Evolutionary conservation across 208 protist species (phyloP), one percentile per base, ranked within the genome.

Genomic region (Leishmania amazonensis): DNA sequence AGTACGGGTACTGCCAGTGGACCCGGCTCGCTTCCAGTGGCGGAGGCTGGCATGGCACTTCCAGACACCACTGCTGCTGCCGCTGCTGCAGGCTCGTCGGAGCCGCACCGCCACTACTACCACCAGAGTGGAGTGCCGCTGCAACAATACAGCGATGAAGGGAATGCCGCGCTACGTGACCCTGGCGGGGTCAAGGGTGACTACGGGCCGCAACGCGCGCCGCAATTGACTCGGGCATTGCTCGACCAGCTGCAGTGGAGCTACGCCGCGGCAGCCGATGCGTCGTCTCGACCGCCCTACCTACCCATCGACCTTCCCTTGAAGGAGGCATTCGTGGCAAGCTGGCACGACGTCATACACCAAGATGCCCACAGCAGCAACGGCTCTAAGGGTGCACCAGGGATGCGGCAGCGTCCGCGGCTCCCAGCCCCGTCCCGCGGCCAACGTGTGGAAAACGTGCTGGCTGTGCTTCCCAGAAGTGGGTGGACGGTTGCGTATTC

Each of bases 231-330:
- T 8, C 67, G 76, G 1, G 71, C 53, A 19, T 62, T 68, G 53
- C 81, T 85, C 13, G 76, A 78, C 47, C 53, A n/a, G 3, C 75
- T 85, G 5, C 81, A 85, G 51, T 35, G 62, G 57, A 72, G 31
- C 57, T n/a, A 77, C 81, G 9, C 58, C n/a, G 38, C 76, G 13
- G 19, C 47, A n/a, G 28, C 13, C 21, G 47, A 3, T 35, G 21
- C 65, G 31, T 17, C 53, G 15, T 76, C 47, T 42, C 73, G 73
- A 64, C 49, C 51, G 19, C 35, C 3, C 17, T 9, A 15, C 51
- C 31, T n/a, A 24, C n/a, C 51, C 42, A 64, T 4, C 24, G 19
- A 38, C 31, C 19, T 42, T 64, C 19, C 19, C 17, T n/a, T 47
- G 17, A 45, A 54, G 24, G 53, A 62, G 47, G 73, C 45, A 31